Evolutionary conservation across 495 filamentous ascomycete genomes (phyloP).

Genomic region (Filosporella fistucella): DNA sequence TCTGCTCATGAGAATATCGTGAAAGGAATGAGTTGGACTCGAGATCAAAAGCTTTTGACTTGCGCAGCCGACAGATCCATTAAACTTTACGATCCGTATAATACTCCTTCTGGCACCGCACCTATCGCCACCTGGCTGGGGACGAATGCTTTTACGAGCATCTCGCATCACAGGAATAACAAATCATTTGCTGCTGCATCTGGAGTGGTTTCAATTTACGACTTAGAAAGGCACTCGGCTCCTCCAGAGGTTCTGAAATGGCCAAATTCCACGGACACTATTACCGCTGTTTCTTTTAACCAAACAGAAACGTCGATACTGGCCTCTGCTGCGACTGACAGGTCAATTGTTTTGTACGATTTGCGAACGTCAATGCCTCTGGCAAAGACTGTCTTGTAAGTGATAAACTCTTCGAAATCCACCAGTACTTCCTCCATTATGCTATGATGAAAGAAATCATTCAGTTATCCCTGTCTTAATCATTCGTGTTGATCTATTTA

Average conservation of each 20-base stretch:
- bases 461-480: too few species aligned
- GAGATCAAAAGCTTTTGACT: constrained; percentile 78
- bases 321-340: constrained; percentile 76
- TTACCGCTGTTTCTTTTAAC: constrained; percentile 86
- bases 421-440: too few species aligned
- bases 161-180: constrained; percentile 73
- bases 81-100: constrained; percentile 90
- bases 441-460: too few species aligned
- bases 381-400: constrained; percentile 71
- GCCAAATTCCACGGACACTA: constrained; percentile 88
- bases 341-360: constrained; percentile 84
- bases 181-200: constrained; percentile 77
- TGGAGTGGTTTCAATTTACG: constrained; percentile 79
- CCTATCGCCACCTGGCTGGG: constrained; percentile 83
- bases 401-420: too few species aligned
- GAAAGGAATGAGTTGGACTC: constrained; percentile 85
- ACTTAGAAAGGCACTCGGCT: constrained; percentile 69
- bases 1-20: constrained; percentile 74
- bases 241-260: constrained; percentile 78
- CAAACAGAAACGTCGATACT: constrained; percentile 89
- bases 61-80: constrained; percentile 83
- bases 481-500: too few species aligned
- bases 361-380: constrained; percentile 82
- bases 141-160: constrained; percentile 70
- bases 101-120: constrained; percentile 52